These are phyloP conservation scores for Sporothrix protearum DNA, from an alignment of 2,329 filamentous ascomycete genomes.

Conservation along the genomic window DNA sequence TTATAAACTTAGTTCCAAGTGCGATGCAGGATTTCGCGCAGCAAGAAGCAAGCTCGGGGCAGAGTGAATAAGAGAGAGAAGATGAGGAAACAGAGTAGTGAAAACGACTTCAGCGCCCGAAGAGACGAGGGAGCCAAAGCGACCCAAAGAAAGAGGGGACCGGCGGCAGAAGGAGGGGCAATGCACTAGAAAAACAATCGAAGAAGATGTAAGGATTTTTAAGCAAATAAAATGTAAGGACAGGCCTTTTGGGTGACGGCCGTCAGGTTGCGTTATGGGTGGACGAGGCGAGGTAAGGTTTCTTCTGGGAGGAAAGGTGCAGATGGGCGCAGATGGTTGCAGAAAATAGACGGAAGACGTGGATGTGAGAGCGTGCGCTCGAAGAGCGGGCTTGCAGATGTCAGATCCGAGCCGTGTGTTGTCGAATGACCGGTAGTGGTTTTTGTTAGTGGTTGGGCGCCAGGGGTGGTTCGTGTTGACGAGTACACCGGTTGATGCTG, in stretches of 20 bases:
- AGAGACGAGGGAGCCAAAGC: not conserved
- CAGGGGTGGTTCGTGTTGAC: conserved; percentile 9
- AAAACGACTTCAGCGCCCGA: not conserved
- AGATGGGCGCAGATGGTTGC: not conserved
- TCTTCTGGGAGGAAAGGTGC: conserved; percentile 13
- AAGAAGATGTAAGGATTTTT: conserved; percentile 15
- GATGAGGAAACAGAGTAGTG: conserved; percentile 8
- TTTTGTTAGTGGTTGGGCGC: not conserved
- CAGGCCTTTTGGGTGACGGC: not conserved
- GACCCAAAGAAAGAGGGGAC: conserved; percentile 7
- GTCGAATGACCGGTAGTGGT: not conserved
- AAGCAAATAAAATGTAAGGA: conserved; percentile 7
- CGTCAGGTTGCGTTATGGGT: conserved; percentile 21
- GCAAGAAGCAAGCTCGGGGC: conserved; percentile 14
- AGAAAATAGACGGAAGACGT: not conserved
- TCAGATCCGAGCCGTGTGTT: conserved; percentile 22
- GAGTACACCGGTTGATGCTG: conserved; percentile 18
- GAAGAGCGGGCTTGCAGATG: conserved; percentile 22
- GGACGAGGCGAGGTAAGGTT: conserved; percentile 13
- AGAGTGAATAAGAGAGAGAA: conserved; percentile 16
- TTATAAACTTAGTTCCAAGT: conserved; percentile 41
- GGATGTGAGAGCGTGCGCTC: conserved; percentile 11
- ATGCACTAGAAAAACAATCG: conserved; percentile 15
- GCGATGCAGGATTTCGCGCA: conserved; percentile 31
- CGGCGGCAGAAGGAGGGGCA: conserved; percentile 21